Conservation (phyloP, 2,329 filamentous ascomycete species). For the Malbranchea zuffiana region DNA sequence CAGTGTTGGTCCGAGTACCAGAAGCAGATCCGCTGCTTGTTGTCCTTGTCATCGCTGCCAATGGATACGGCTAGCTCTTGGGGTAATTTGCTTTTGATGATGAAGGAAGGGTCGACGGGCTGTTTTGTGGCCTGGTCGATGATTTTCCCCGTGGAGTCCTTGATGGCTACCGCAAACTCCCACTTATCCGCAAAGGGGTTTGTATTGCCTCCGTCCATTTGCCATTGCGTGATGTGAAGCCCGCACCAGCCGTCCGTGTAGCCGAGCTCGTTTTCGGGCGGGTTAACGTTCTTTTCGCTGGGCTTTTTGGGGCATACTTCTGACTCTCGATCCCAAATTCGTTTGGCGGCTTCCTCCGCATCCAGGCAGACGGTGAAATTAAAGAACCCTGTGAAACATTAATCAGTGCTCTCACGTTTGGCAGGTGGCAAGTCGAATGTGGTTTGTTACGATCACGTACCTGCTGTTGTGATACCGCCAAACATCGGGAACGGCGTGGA, state of each 20-base stretch:
- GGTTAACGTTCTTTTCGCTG: constrained; percentile 3
- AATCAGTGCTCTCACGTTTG: neutral
- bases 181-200: constrained; percentile 6
- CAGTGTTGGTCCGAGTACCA: constrained; percentile 9
- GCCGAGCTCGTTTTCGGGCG: constrained; percentile 3
- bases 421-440: neutral
- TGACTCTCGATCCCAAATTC: constrained; percentile 2
- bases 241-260: constrained; percentile 6
- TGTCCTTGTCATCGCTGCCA: constrained; percentile 1
- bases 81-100: constrained; percentile 5
- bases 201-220: neutral
- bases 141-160: constrained; percentile 5
- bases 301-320: constrained; percentile 4
- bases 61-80: constrained; percentile 3
- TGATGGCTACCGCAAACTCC: constrained; percentile 4
- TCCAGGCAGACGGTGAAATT: constrained; percentile 5
- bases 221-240: constrained; percentile 8
- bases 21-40: constrained; percentile 5
- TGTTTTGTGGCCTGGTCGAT: constrained; percentile 9
- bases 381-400: constrained; percentile 4
- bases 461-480: constrained; percentile 5
- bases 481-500: constrained; percentile 3
- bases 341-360: constrained; percentile 1
- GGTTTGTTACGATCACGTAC: neutral
- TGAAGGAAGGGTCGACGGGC: constrained; percentile 2